Evolutionary conservation across 163 green algal genomes (phyloP).

Genomic region (Coccomyxa subellipsoidea): DNA sequence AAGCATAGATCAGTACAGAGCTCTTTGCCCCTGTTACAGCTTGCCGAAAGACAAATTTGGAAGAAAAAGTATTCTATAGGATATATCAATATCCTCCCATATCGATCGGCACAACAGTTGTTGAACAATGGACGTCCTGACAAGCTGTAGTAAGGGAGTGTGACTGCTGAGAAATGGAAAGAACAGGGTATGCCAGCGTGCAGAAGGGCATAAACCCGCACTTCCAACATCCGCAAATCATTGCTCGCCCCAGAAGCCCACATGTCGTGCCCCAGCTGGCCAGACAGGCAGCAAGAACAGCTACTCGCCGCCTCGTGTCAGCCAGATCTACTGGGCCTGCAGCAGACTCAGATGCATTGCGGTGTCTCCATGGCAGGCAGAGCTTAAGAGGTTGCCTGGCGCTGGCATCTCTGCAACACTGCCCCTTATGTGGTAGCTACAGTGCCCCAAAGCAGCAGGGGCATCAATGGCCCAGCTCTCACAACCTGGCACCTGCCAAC

Average conservation of each 20-base stretch:
- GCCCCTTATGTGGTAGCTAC: background rate
- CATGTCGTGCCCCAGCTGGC: background rate
- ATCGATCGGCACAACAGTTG: no score
- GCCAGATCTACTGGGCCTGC: background rate
- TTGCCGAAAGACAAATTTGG: no score
- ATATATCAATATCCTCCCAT: no score
- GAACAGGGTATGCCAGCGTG: no score
- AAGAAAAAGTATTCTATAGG: no score
- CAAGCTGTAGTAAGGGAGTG: no score
- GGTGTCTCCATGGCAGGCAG: background rate
- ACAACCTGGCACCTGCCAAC: background rate
- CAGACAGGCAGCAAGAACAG: background rate
- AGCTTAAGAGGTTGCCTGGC: background rate
- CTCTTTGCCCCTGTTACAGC: background rate
- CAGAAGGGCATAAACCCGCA: no score
- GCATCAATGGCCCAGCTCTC: background rate
- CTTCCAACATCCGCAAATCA: no score
- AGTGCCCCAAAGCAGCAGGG: background rate
- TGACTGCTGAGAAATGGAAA: no score
- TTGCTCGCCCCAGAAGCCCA: no score
- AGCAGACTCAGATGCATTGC: background rate
- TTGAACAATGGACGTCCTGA: no score
- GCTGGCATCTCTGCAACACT: background rate
- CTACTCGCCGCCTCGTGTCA: no score
- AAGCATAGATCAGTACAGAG: background rate